Evolutionary conservation across 2,329 filamentous ascomycete genomes (phyloP).

Genomic region (Phialocephala sp.): DNA sequence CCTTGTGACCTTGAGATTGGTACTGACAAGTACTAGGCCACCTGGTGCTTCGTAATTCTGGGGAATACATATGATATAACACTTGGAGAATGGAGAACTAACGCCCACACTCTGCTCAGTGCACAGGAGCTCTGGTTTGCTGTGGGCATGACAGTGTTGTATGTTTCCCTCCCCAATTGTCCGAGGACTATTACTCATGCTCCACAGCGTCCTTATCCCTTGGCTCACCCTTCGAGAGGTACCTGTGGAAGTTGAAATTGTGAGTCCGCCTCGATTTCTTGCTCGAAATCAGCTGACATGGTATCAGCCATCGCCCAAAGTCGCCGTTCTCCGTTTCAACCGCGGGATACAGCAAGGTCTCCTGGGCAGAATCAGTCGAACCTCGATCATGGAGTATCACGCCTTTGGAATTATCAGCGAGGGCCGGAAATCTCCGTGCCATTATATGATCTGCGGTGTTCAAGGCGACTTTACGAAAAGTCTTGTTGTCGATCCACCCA

Average conservation of each 20-base stretch:
- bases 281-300: constrained; percentile 29
- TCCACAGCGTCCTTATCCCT: constrained; percentile 46
- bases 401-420: constrained; percentile 51
- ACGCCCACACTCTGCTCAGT: constrained; percentile 45
- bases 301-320: constrained; percentile 48
- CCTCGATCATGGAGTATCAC: constrained; percentile 51
- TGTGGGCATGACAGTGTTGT: constrained; percentile 50
- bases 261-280: constrained; percentile 32
- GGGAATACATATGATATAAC: constrained; percentile 48
- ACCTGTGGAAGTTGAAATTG: constrained; percentile 48
- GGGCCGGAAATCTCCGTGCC: constrained; percentile 44
- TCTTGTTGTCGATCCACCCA: constrained; percentile 48
- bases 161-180: constrained; percentile 19
- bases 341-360: constrained; percentile 51
- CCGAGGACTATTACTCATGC: constrained; percentile 29
- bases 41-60: constrained; percentile 48
- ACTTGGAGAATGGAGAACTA: constrained; percentile 43
- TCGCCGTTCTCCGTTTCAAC: constrained; percentile 48
- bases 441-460: constrained; percentile 52
- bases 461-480: constrained; percentile 50
- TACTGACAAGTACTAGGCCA: constrained; percentile 40
- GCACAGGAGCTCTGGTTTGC: constrained; percentile 50
- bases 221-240: constrained; percentile 49
- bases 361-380: constrained; percentile 49
- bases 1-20: constrained; percentile 47